Evolutionary conservation across 2,329 filamentous ascomycete species (phyloP).

Genomic region (Stagonosporopsis rhizophila): DNA sequence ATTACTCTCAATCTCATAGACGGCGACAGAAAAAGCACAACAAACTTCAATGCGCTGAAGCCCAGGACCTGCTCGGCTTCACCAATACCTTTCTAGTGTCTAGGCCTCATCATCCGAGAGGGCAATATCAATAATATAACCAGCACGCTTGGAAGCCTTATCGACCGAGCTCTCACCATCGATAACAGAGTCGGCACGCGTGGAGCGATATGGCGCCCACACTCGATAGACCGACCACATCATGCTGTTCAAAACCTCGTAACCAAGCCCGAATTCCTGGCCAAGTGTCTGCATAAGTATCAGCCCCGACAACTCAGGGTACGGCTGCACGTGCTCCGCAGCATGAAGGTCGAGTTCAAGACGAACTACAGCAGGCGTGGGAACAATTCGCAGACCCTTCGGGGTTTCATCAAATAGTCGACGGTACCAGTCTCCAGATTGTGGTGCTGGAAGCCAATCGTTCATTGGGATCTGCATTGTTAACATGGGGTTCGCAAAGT

Average conservation of each 20-base stretch:
- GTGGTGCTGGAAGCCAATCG: constrained; percentile 4
- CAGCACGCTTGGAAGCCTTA: background rate
- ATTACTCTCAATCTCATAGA: background rate
- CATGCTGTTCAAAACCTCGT: background rate
- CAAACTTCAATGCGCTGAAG: background rate
- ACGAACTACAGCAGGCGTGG: background rate
- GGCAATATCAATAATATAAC: background rate
- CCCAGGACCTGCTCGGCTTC: background rate
- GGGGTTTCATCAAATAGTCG: background rate
- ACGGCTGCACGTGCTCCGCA: background rate
- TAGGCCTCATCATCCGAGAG: background rate
- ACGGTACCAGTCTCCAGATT: background rate
- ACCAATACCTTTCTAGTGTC: background rate
- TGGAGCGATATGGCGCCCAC: constrained; percentile 1
- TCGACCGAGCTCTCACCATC: background rate
- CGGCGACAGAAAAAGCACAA: background rate
- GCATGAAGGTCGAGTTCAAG: constrained; percentile 2
- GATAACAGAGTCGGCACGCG: background rate
- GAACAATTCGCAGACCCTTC: background rate
- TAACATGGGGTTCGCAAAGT: constrained; percentile 5
- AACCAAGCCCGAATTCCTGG: background rate
- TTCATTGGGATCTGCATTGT: constrained; percentile 6
- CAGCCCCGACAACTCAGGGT: background rate
- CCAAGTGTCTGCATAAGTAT: background rate
- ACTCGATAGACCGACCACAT: constrained; percentile 4